These are phyloP conservation scores for Lignosus rhinocerotis DNA, from an alignment of 1,284 basidiomycete genomes.

Conservation along the genomic window DNA sequence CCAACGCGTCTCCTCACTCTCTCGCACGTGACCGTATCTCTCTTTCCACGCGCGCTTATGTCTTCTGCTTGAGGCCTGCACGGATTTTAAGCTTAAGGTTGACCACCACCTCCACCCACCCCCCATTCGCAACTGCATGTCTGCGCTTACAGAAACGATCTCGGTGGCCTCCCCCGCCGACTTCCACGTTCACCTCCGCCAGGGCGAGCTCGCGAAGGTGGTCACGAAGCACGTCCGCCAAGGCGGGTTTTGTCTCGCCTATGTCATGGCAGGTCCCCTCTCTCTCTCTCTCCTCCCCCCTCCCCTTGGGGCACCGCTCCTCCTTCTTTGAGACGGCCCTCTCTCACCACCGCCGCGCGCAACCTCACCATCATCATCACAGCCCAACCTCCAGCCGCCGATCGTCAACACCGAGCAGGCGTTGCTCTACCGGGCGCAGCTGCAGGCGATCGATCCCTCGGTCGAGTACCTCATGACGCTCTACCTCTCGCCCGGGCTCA, in stretches of 20 bases:
- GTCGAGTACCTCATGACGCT: conserved; percentile 95
- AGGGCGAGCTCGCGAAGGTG: conserved; percentile 80
- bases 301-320: background rate
- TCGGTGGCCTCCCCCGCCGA: conserved; percentile 79
- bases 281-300: too few relatives aligned
- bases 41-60: background rate
- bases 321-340: conserved; percentile 1
- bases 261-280: conserved; percentile 82
- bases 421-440: conserved; percentile 74
- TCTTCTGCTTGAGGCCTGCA: background rate
- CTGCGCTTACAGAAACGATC: conserved; percentile 39
- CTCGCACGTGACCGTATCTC: conserved; percentile 26
- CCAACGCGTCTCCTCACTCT: conserved; percentile 17
- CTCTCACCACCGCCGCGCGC: conserved; percentile 12
- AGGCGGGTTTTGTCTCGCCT: conserved; percentile 91
- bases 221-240: conserved; percentile 89
- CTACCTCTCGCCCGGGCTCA: conserved; percentile 90
- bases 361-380: background rate
- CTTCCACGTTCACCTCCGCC: conserved; percentile 97
- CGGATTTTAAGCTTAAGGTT: background rate
- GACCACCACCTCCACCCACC: background rate
- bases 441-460: conserved; percentile 76
- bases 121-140: conserved; percentile 6
- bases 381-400: conserved; percentile 96
- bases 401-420: conserved; percentile 86